A percentile compares a stretch with the other conserved stretches of the same genome.
These are phyloP conservation scores for Hexamita inflata DNA, from an alignment of 208 protist genomes.

Conservation along the genomic window DNA sequence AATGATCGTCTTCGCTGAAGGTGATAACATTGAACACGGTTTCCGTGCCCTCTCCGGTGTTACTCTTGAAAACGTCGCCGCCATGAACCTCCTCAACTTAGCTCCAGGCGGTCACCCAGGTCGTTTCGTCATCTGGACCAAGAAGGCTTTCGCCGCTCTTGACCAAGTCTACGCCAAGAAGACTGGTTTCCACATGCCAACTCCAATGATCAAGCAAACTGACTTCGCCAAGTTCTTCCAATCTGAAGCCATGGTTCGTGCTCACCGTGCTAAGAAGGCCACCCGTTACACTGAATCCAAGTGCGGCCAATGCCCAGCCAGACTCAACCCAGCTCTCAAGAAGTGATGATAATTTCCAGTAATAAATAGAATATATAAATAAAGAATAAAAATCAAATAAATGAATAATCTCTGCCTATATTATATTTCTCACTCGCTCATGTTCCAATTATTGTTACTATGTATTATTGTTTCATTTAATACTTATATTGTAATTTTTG, in stretches of 20 bases:
- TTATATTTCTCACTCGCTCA: no score
- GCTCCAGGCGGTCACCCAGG: constrained; percentile 94
- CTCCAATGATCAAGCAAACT: constrained; percentile 57
- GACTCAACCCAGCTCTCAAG: no score
- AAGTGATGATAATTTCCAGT: no score
- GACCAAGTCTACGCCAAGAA: constrained; percentile 84
- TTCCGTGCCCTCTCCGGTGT: constrained; percentile 89
- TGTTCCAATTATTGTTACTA: no score
- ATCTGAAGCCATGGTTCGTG: constrained; percentile 62
- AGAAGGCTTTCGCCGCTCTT: constrained; percentile 83
- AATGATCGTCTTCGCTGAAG: constrained; percentile 76
- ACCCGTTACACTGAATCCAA: not conserved
- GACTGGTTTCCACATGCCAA: constrained; percentile 56
- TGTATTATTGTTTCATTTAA: no score
- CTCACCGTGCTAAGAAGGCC: not conserved
- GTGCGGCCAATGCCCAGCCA: constrained; percentile 14
- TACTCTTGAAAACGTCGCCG: constrained; percentile 68
- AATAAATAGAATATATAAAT: no score
- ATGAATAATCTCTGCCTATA: no score
- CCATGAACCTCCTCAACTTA: constrained; percentile 89
- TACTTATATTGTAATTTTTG: no score
- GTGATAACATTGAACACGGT: constrained; percentile 53
- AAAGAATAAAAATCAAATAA: no score
- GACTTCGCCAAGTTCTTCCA: constrained; percentile 66
- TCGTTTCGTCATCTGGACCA: constrained; percentile 94